Conservation (phyloP, 257 asterid species). For the Fraxinus quadrangulata region DNA sequence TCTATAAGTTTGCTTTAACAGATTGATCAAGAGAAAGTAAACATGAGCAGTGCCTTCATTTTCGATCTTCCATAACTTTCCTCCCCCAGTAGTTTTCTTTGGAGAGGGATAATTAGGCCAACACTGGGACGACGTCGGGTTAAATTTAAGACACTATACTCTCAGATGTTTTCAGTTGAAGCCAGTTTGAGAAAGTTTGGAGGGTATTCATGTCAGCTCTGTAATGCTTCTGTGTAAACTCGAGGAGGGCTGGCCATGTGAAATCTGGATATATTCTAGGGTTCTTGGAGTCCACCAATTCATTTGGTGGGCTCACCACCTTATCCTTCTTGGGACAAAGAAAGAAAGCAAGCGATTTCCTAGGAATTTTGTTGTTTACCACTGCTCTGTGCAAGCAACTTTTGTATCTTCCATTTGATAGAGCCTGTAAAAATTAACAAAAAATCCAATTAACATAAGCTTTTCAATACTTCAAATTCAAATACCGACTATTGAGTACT, state of each 20-base stretch:
- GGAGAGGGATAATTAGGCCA: background rate
- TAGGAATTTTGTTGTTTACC: constrained; percentile 69
- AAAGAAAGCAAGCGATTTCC: constrained; percentile 92
- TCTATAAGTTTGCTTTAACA: constrained; percentile 1
- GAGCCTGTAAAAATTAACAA: constrained; percentile 52
- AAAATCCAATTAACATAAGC: background rate
- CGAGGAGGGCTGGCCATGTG: constrained; percentile 68
- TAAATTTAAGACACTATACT: constrained; percentile 1
- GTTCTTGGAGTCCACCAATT: constrained; percentile 68
- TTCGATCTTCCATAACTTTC: background rate
- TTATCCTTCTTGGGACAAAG: constrained; percentile 80
- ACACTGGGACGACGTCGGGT: background rate
- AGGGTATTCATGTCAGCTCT: constrained; percentile 93
- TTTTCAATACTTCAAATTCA: background rate
- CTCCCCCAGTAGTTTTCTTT: background rate
- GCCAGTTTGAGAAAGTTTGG: constrained; percentile 62
- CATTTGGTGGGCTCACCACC: constrained; percentile 82
- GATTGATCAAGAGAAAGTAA: background rate
- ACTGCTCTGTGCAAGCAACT: constrained; percentile 95
- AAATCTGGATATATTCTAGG: constrained; percentile 85
- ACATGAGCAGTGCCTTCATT: background rate
- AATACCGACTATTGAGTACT: too few relatives aligned
- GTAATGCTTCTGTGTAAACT: constrained; percentile 87
- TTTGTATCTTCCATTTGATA: constrained; percentile 83
- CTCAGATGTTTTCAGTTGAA: constrained; percentile 32